These are phyloP conservation scores for Aurifilum marmelostoma DNA, from an alignment of 2,329 filamentous ascomycete genomes.

Conservation along the genomic window DNA sequence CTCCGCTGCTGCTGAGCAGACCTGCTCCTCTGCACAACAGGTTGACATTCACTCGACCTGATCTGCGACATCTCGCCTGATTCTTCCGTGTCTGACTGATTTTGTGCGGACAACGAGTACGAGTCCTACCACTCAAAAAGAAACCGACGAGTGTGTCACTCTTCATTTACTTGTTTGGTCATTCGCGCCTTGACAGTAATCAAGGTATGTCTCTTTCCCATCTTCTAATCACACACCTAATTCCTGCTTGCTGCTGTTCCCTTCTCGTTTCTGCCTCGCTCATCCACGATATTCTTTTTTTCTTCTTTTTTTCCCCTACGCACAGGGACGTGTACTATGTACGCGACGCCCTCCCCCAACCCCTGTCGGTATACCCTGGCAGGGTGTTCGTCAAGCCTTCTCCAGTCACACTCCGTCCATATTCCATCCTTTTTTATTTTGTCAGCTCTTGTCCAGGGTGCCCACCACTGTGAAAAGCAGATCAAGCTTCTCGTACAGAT, in stretches of 20 bases:
- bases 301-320: background rate
- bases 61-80: background rate
- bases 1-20: slow-evolving; percentile 3
- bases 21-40: slow-evolving; percentile 5
- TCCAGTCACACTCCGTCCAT: slow-evolving; percentile 14
- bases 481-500: slow-evolving; percentile 25
- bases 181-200: background rate
- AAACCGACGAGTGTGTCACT: background rate
- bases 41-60: background rate
- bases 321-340: background rate
- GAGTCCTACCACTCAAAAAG: background rate
- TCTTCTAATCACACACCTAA: background rate
- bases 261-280: background rate
- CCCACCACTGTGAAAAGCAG: slow-evolving; percentile 10
- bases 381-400: background rate
- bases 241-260: background rate
- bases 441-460: slow-evolving; percentile 11
- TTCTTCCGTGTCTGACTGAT: slow-evolving; percentile 4
- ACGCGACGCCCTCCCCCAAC: slow-evolving; percentile 3
- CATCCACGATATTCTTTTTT: background rate
- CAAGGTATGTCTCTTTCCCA: background rate
- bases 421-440: slow-evolving; percentile 16
- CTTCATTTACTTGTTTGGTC: background rate
- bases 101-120: background rate
- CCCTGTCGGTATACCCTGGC: slow-evolving; percentile 10